Percentiles rank a stretch among this genome's conserved stretches.
Conservation (phyloP, 176 grass and related monocot species). For the Bromus sterilis region DNA sequence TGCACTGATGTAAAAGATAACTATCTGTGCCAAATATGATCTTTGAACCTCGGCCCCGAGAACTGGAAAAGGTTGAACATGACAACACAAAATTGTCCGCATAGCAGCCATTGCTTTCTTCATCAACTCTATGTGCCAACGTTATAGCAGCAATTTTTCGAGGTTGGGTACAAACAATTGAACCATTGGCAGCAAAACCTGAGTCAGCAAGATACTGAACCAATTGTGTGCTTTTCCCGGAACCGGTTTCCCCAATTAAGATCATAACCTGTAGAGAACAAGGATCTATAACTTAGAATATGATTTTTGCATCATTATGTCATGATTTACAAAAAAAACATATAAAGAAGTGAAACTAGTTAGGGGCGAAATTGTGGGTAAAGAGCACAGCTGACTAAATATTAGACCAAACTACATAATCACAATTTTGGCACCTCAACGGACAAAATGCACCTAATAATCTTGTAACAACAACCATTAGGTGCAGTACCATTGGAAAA, state of each 20-base stretch:
- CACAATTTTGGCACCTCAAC: neutral
- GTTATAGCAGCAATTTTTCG: conserved; percentile 81
- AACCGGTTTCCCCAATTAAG: conserved; percentile 94
- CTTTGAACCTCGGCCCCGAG: conserved; percentile 38
- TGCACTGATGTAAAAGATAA: conserved; percentile 80
- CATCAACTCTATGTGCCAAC: conserved; percentile 65
- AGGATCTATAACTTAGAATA: neutral
- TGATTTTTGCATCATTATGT: neutral
- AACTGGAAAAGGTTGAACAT: conserved; percentile 43
- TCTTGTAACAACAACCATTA: neutral
- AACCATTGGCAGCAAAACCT: conserved; percentile 42
- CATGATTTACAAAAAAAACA: neutral
- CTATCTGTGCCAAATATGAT: conserved; percentile 83
- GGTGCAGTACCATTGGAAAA: neutral
- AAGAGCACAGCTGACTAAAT: neutral
- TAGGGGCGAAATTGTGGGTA: neutral
- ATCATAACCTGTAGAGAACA: conserved; percentile 61
- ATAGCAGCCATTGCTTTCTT: conserved; percentile 75
- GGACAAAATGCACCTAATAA: neutral
- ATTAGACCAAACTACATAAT: neutral
- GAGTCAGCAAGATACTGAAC: conserved; percentile 89
- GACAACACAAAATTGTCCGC: conserved; percentile 44
- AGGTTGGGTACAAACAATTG: conserved; percentile 85
- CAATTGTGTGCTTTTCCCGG: conserved; percentile 91
- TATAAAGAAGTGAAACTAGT: neutral